Base-by-base conservation (phyloP, 1,139 yeast genomes). In the Magnusiomyces tetraspermus region DNA sequence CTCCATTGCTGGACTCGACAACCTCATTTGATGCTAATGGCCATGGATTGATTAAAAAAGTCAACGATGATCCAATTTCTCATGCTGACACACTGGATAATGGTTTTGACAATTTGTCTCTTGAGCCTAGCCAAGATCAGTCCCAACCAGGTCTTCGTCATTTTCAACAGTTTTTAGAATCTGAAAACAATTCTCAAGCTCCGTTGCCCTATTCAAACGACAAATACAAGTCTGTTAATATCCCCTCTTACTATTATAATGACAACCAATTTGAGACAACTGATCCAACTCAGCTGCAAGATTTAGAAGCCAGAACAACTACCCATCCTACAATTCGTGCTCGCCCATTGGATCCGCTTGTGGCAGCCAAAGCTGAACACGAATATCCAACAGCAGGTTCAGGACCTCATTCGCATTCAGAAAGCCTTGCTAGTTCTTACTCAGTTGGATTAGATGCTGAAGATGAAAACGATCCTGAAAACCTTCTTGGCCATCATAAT, bases 31-130 rank as follows among this genome's bases (percentile, higher is more conserved):
- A 33, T 15, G 38, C n/a, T 17, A 33, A 33, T 15, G 38, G 38
- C 10, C 10, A 33, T 33, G 17, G 17, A 15, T 4, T 33, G 38
- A 33, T 4, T 33, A 13, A 15, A 8, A 33, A 22, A n/a, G 21
- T 38, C 6, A 38, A 38, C 24, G 24, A 17, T 19, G 42, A 19
- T 38, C 22, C 42, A 5, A 15, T 5, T 28, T 37, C 51, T 1
- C 42, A 49, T 24, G 30, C 48, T 11, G 51, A 46, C 8, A 51
- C 52, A 23, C 2, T 46, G 17, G 43, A 49, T 8, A 51, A 53
- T 2, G 51, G 54, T 6, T 51, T 46, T 17, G 42, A 46, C 15
- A 33, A 46, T 36, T 10, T 46, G 17, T 46, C 49, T 15, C 24
- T 38, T 19, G 42, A 21, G 15, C 42, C 17, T 19, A 4, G 3